Percentiles rank a stretch among this genome's conserved stretches.
Conservation (phyloP, 2,329 filamentous ascomycete genomes). For the Penicillium sp. region DNA sequence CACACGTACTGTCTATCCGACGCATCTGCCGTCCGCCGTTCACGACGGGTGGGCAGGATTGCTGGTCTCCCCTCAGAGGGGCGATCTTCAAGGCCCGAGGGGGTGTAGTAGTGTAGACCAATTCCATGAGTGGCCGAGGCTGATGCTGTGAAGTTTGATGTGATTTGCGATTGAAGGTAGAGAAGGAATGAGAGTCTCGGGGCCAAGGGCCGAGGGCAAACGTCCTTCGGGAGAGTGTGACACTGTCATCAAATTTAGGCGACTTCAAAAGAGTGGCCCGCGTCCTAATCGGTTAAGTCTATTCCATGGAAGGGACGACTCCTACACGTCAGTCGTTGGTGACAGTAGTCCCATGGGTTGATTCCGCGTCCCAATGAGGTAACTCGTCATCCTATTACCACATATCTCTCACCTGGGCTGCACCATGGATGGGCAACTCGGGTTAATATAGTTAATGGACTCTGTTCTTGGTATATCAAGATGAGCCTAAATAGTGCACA, state of each 20-base stretch:
- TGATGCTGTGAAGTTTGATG: neutral
- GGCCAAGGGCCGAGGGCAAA: neutral
- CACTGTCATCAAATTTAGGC: neutral
- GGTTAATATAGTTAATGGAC: no score
- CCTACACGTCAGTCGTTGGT: neutral
- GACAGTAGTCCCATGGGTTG: neutral
- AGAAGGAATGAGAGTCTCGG: neutral
- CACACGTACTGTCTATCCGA: neutral
- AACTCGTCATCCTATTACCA: neutral
- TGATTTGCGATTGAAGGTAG: neutral
- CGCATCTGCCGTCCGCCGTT: neutral
- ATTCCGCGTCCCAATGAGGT: neutral
- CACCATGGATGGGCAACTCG: no score
- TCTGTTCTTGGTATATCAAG: no score
- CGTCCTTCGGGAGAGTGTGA: neutral
- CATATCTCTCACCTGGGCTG: neutral
- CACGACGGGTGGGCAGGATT: neutral
- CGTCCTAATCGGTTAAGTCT: neutral
- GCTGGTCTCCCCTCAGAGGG: neutral
- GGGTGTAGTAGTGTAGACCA: neutral
- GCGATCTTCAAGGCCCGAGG: neutral
- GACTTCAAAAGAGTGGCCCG: conserved; percentile 3
- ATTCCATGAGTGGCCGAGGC: neutral
- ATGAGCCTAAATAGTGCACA: no score
- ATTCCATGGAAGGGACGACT: neutral